Conservation (phyloP, 2,329 filamentous ascomycete species). For the Tolypocladium tropicale region DNA sequence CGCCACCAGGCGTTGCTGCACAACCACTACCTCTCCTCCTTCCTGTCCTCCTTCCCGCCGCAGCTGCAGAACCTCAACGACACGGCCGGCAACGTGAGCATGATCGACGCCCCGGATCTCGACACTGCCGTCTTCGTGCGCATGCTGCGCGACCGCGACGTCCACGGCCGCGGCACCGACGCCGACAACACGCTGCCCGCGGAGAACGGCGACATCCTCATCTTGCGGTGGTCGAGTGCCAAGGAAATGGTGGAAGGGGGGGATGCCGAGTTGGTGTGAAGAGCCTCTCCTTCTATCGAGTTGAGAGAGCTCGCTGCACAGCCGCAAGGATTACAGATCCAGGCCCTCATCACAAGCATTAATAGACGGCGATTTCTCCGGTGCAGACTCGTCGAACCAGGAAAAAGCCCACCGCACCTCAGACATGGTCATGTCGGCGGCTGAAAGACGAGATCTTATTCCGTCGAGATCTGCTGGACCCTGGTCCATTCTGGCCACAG, state of each 20-base stretch:
- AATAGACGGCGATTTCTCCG: not conserved
- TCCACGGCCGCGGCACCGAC: conserved; percentile 53
- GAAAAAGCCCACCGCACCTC: not conserved
- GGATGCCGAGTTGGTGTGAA: conserved; percentile 48
- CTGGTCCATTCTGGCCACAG: not conserved
- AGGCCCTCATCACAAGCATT: not conserved
- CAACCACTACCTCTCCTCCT: conserved; percentile 75
- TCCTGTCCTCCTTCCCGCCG: conserved; percentile 71
- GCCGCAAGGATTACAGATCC: not conserved
- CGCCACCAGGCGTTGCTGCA: conserved; percentile 78
- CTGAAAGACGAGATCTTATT: not conserved
- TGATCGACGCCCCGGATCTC: conserved; percentile 81
- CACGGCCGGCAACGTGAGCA: conserved; percentile 76
- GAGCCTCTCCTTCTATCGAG: not conserved
- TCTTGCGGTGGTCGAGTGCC: conserved; percentile 66
- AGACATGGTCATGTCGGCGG: not conserved
- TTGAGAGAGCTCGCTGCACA: not conserved
- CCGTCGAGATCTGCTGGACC: not conserved
- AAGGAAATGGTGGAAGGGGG: conserved; percentile 46
- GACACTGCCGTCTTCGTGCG: conserved; percentile 80
- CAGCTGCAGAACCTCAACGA: conserved; percentile 81
- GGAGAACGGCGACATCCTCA: conserved; percentile 53
- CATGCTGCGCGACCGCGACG: conserved; percentile 50
- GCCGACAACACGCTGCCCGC: conserved; percentile 49
- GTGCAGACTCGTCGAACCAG: not conserved